Evolutionary conservation across 257 asterid species (phyloP).

Genomic region (Solanum phureja): DNA sequence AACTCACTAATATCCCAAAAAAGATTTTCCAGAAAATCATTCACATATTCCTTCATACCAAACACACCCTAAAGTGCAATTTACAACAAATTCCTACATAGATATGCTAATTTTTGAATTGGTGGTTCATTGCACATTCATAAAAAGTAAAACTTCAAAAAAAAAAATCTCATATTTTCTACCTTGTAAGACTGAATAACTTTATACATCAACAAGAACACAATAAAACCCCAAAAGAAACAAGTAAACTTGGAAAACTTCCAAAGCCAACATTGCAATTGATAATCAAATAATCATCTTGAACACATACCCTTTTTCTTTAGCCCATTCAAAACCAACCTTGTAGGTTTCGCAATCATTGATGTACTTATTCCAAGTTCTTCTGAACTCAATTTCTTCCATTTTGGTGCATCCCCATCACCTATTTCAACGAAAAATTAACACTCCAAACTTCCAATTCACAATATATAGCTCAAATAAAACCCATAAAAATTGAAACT

Average conservation of each 20-base stretch:
- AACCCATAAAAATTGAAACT: neutral
- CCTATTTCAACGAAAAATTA: neutral
- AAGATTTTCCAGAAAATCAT: neutral
- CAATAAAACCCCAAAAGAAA: neutral
- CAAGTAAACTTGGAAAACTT: neutral
- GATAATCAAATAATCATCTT: neutral
- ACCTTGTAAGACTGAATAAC: neutral
- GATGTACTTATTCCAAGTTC: slow-evolving; percentile 20
- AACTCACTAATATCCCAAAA: neutral
- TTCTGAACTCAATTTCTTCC: slow-evolving; percentile 20
- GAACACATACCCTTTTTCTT: slow-evolving; percentile 11
- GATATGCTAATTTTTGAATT: neutral
- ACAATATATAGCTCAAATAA: neutral
- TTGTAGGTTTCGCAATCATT: slow-evolving; percentile 18
- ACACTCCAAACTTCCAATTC: neutral
- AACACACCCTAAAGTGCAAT: neutral
- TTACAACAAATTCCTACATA: neutral
- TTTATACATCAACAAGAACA: neutral
- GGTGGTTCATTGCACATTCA: neutral
- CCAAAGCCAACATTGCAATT: neutral
- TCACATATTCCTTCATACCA: neutral
- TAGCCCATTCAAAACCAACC: slow-evolving; percentile 14
- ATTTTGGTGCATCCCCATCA: slow-evolving; percentile 1
- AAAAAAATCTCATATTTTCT: neutral
- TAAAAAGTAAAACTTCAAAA: neutral